phyloP scores from a whole-genome alignment of 192 early-diverging fungal species.

The Rhizophagus sp. region DNA sequence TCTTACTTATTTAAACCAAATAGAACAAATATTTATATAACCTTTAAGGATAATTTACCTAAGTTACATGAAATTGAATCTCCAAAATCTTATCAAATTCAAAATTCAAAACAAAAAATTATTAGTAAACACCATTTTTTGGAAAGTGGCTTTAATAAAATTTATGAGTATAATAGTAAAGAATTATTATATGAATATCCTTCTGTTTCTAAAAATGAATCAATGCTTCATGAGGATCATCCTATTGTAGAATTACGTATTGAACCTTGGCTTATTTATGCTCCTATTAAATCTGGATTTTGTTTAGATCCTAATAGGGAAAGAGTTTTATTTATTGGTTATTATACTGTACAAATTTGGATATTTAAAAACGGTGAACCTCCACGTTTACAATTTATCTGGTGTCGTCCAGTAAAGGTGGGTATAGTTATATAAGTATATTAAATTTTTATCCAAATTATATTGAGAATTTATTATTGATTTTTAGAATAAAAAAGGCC shows the following conservation, averaged over 20 bases:
- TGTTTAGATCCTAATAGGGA: neutral
- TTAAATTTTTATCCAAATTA: too few relatives aligned
- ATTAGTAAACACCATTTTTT: constrained; percentile 6
- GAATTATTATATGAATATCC: constrained; percentile 1
- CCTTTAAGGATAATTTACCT: neutral
- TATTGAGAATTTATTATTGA: neutral
- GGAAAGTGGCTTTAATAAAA: neutral
- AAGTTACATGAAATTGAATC: neutral
- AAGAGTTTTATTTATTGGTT: constrained; percentile 17
- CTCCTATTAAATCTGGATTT: constrained; percentile 20
- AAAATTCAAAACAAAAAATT: neutral
- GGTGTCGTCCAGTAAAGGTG: constrained; percentile 5
- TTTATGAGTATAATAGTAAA: neutral
- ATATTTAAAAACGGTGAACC: neutral
- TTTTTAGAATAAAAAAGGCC: neutral
- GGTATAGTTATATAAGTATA: neutral
- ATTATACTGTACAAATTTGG: constrained; percentile 15
- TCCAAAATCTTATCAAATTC: neutral
- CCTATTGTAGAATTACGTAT: constrained; percentile 5
- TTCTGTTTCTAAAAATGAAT: neutral
- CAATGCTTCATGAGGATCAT: neutral
- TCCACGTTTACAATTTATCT: neutral
- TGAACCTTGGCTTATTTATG: constrained; percentile 17
- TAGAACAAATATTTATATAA: neutral
- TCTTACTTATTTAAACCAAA: neutral